Percentiles rank a stretch among this genome's conserved stretches.
These are phyloP conservation scores for Leishmania tarentolae DNA, from an alignment of 208 protist genomes.

Conservation along the genomic window DNA sequence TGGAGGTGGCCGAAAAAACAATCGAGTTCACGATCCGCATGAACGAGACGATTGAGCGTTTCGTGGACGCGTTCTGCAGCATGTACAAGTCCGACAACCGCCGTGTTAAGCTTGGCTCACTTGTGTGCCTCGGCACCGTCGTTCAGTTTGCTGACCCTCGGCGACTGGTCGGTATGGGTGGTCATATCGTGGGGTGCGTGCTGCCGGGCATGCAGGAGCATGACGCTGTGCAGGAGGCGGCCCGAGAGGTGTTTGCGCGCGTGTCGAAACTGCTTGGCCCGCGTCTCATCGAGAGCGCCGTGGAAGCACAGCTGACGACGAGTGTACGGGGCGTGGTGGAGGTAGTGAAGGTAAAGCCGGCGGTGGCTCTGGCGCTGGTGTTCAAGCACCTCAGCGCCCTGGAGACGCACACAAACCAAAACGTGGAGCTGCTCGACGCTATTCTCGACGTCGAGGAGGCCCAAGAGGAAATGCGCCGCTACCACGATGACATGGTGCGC, in stretches of 20 bases:
- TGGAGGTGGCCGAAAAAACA: constrained; percentile 78
- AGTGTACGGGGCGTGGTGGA: constrained; percentile 89
- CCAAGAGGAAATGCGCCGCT: constrained; percentile 65
- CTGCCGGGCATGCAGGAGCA: constrained; percentile 89
- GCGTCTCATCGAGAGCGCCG: constrained; percentile 81
- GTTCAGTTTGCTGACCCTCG: constrained; percentile 73
- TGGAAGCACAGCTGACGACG: constrained; percentile 82
- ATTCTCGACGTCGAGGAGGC: constrained; percentile 87
- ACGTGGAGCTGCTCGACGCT: constrained; percentile 79
- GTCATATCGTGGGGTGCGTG: constrained; percentile 87
- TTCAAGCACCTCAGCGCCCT: constrained; percentile 71
- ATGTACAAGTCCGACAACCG: constrained; percentile 67
- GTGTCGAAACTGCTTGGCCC: constrained; percentile 76
- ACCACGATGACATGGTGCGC: constrained; percentile 57
- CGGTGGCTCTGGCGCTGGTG: constrained; percentile 75
- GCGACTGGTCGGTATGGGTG: constrained; percentile 75
- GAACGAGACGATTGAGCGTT: constrained; percentile 83
- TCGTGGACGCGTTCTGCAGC: constrained; percentile 74
- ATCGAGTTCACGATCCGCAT: constrained; percentile 91
- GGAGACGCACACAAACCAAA: constrained; percentile 45
- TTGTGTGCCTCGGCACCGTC: constrained; percentile 67
- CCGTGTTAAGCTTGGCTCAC: constrained; percentile 71
- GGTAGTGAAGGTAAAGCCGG: constrained; percentile 91
- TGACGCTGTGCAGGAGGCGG: constrained; percentile 78
- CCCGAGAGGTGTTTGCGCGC: constrained; percentile 79